phyloP scores from a whole-genome alignment of 305 asterid genomes.

The Fraxinus nigra region DNA sequence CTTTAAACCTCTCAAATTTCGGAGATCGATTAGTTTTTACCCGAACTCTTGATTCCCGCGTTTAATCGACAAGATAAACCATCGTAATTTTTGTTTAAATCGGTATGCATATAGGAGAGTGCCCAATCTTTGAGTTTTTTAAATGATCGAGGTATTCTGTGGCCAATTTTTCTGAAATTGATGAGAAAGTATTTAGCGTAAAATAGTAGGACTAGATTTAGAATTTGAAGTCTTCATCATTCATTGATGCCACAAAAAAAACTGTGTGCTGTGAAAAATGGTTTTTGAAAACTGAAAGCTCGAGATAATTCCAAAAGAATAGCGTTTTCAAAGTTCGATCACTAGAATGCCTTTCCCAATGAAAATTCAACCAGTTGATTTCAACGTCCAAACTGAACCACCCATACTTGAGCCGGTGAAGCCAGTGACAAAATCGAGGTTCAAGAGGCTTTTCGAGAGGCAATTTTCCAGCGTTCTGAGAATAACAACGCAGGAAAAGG shows the following conservation, averaged over 20 bases:
- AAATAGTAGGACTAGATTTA: not conserved
- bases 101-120: not conserved
- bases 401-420: slow-evolving; percentile 49
- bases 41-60: slow-evolving; percentile 20
- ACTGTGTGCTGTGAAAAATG: slow-evolving; percentile 24
- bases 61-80: not conserved
- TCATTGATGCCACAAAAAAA: not conserved
- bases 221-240: slow-evolving; percentile 10
- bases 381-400: slow-evolving; percentile 34
- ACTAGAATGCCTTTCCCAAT: slow-evolving; percentile 48
- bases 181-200: not conserved
- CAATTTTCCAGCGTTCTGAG: slow-evolving; percentile 55
- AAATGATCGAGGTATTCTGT: slow-evolving; percentile 5
- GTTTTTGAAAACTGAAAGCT: slow-evolving; percentile 15
- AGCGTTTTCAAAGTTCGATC: slow-evolving; percentile 10
- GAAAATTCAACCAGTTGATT: slow-evolving; percentile 80
- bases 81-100: not conserved
- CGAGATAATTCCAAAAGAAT: not conserved
- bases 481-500: slow-evolving; percentile 45
- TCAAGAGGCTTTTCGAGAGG: slow-evolving; percentile 79
- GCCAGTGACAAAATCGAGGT: slow-evolving; percentile 55
- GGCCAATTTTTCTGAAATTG: not conserved
- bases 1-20: slow-evolving; percentile 21
- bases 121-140: not conserved
- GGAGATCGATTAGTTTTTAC: slow-evolving; percentile 21